phyloP scores from a whole-genome alignment of 2,329 filamentous ascomycete species.

The Aureobasidium namibiae region DNA sequence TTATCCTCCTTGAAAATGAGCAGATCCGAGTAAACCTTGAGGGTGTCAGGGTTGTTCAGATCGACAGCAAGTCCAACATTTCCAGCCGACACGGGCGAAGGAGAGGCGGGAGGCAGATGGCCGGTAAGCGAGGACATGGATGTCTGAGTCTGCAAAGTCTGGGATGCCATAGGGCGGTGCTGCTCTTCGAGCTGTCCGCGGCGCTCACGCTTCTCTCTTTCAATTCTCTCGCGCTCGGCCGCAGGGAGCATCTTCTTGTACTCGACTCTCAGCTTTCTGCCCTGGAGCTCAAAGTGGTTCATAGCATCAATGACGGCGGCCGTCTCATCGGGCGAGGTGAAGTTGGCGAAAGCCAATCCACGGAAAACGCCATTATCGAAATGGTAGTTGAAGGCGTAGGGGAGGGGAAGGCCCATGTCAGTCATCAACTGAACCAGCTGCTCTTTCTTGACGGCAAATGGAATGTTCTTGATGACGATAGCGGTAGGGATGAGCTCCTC shows the following conservation, averaged over 20 bases:
- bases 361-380: slow-evolving; percentile 97
- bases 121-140: slow-evolving; percentile 74
- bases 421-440: slow-evolving; percentile 90
- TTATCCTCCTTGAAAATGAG: slow-evolving; percentile 79
- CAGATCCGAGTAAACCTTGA: slow-evolving; percentile 85
- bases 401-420: slow-evolving; percentile 83
- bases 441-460: slow-evolving; percentile 96
- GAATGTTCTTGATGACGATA: slow-evolving; percentile 99
- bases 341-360: slow-evolving; percentile 94
- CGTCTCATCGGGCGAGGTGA: slow-evolving; percentile 91
- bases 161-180: slow-evolving; percentile 62
- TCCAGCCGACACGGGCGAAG: slow-evolving; percentile 58
- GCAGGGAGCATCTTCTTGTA: slow-evolving; percentile 99
- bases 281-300: slow-evolving; percentile 93
- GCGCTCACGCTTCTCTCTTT: slow-evolving; percentile 92
- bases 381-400: slow-evolving; percentile 99
- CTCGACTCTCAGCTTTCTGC: slow-evolving; percentile 87
- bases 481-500: slow-evolving; percentile 96
- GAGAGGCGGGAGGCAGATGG: slow-evolving; percentile 53
- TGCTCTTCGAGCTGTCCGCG: slow-evolving; percentile 95
- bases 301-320: slow-evolving; percentile 84
- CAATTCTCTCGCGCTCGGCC: slow-evolving; percentile 88
- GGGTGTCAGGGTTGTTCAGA: slow-evolving; percentile 79
- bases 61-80: slow-evolving; percentile 60
- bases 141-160: slow-evolving; percentile 70